phyloP scores from a whole-genome alignment of 1,139 yeast genomes.

The Kodamaea sp. region DNA sequence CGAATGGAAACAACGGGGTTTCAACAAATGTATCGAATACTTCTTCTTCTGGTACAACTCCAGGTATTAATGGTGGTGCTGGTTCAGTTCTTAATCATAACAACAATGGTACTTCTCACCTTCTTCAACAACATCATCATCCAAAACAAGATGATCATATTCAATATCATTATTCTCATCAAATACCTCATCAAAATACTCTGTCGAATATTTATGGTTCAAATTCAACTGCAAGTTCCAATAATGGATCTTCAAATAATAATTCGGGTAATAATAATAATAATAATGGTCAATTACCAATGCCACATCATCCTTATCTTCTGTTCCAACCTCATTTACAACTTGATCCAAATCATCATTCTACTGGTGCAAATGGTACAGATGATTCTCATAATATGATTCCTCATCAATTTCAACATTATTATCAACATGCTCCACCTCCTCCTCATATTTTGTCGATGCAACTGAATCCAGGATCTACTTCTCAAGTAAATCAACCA shows the following conservation, averaged over 20 bases:
- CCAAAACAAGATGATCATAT: conserved; percentile 16
- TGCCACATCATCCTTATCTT: conserved; percentile 11
- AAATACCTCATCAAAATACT: conserved; percentile 16
- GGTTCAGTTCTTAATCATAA: conserved; percentile 7
- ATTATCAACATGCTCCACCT: conserved; percentile 5
- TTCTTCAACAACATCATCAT: conserved; percentile 17
- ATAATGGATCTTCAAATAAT: not conserved
- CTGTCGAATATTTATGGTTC: conserved; percentile 12
- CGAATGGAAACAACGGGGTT: conserved; percentile 11
- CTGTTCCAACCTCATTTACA: conserved; percentile 10
- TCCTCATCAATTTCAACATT: conserved; percentile 10
- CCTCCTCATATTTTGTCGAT: not conserved
- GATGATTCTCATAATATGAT: conserved; percentile 7
- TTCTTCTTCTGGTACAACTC: too few relatives aligned
- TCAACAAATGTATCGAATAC: conserved; percentile 3
- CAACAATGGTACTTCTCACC: conserved; percentile 17
- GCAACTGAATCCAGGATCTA: too few relatives aligned
- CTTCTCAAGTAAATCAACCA: too few relatives aligned
- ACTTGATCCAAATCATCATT: conserved; percentile 7
- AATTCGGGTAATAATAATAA: conserved; percentile 1
- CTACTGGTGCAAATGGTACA: not conserved
- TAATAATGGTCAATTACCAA: conserved; percentile 1
- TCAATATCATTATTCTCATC: conserved; percentile 21
- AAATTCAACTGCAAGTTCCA: conserved; percentile 13
- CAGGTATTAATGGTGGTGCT: too few relatives aligned